These are phyloP conservation scores for Debaryomyces prosopidis DNA, from an alignment of 805 yeast genomes.

Conservation along the genomic window DNA sequence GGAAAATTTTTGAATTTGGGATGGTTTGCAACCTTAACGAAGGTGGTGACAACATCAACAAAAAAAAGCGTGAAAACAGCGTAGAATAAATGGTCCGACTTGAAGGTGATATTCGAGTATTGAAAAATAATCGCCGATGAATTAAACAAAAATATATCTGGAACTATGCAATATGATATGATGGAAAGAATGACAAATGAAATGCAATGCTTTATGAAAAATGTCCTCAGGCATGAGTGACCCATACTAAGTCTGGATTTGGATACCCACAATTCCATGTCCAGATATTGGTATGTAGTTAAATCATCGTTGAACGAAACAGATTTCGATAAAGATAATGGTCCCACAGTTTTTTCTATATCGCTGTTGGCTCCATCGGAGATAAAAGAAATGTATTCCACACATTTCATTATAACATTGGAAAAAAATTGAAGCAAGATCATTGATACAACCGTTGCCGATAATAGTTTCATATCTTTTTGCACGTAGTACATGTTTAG, in stretches of 20 bases:
- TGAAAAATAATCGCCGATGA: conserved; percentile 18
- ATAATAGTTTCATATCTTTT: conserved; percentile 12
- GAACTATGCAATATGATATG: conserved; percentile 7
- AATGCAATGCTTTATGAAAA: not conserved
- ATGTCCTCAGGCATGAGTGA: not conserved
- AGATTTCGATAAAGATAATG: conserved; percentile 9
- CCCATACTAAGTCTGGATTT: not conserved
- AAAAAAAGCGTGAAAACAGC: conserved; percentile 15
- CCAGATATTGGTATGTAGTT: conserved; percentile 14
- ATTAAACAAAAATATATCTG: conserved; percentile 16
- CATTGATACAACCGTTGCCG: conserved; percentile 11
- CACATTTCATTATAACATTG: conserved; percentile 10
- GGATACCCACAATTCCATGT: conserved; percentile 1
- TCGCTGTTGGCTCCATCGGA: not conserved
- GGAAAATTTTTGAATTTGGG: conserved; percentile 15
- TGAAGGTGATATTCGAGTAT: conserved; percentile 10
- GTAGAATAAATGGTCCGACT: conserved; percentile 25
- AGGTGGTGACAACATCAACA: conserved; percentile 9
- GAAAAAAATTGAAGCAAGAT: conserved; percentile 10
- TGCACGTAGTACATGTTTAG: conserved; percentile 7
- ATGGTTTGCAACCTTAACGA: conserved; percentile 13
- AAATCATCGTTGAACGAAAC: conserved; percentile 18
- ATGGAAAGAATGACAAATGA: not conserved
- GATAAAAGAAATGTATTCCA: conserved; percentile 16
- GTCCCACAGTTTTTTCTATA: not conserved